Evolutionary conservation across 1,284 basidiomycete species (phyloP).

Genomic region (Austropuccinia psidii): DNA sequence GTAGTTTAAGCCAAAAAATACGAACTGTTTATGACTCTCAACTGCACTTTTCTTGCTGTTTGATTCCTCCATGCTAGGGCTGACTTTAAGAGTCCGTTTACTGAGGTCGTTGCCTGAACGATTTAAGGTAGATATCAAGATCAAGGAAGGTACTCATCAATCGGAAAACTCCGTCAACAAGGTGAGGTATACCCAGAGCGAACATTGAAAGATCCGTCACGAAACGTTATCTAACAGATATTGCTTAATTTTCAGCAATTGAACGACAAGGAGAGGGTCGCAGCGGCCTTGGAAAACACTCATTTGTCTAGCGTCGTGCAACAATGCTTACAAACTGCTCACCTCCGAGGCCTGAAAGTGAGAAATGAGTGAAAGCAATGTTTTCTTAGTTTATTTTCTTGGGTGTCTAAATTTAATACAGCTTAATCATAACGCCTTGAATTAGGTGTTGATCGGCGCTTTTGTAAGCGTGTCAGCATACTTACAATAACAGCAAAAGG

Average conservation of each 20-base stretch:
- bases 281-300: conserved; percentile 88
- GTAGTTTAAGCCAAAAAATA: too few species aligned
- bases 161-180: conserved; percentile 70
- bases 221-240: neutral
- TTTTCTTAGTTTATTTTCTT: too few species aligned
- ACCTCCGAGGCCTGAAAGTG: conserved; percentile 46
- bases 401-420: too few species aligned
- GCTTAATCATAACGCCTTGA: too few species aligned
- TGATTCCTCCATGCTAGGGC: too few species aligned
- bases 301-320: conserved; percentile 81
- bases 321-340: conserved; percentile 63
- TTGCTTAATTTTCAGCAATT: conserved; percentile 74
- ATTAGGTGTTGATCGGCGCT: too few species aligned
- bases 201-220: too few species aligned
- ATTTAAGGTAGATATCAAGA: conserved; percentile 88
- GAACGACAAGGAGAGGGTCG: conserved; percentile 97
- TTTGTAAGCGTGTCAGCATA: too few species aligned
- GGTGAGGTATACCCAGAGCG: conserved; percentile 22
- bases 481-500: too few species aligned
- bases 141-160: conserved; percentile 92
- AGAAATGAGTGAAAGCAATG: too few species aligned
- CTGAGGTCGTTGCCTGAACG: conserved; percentile 80
- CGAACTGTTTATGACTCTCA: conserved; percentile 11
- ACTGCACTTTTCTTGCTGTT: conserved; percentile 8
- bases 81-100: conserved; percentile 84